These are phyloP conservation scores for Aethionema arabicum DNA, from an alignment of 345 rosid species.

Conservation along the genomic window DNA sequence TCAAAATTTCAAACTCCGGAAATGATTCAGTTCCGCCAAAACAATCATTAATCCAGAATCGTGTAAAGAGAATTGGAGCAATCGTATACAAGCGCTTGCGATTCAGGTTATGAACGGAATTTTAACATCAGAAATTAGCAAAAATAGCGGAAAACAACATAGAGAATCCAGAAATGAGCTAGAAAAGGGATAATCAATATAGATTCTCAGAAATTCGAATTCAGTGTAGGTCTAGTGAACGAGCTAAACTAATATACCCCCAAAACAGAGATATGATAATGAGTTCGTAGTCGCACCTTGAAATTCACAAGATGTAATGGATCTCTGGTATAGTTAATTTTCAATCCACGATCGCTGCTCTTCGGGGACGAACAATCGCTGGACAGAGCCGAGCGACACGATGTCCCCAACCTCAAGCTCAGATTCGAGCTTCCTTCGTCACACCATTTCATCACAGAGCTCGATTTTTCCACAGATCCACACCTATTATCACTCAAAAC, in stretches of 20 bases:
- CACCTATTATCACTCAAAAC: conserved; percentile 16
- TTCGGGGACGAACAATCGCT: conserved; percentile 42
- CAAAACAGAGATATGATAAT: conserved; percentile 23
- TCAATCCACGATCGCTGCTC: conserved; percentile 2
- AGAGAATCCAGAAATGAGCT: neutral
- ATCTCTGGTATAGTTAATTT: conserved; percentile 19
- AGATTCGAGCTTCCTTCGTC: conserved; percentile 41
- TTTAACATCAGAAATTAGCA: neutral
- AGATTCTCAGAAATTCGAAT: conserved; percentile 1
- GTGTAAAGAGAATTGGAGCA: neutral
- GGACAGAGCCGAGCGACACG: conserved; percentile 46
- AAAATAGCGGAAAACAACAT: conserved; percentile 4
- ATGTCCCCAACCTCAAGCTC: conserved; percentile 41
- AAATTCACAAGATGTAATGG: conserved; percentile 39
- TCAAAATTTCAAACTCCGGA: conserved; percentile 2
- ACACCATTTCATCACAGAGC: conserved; percentile 27
- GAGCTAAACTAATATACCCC: conserved; percentile 8
- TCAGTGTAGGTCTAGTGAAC: conserved; percentile 21
- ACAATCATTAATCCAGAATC: neutral
- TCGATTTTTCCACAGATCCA: conserved; percentile 25
- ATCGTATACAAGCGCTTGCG: conserved; percentile 1
- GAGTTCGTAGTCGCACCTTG: conserved; percentile 54
- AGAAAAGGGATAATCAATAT: neutral
- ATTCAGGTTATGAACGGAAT: conserved; percentile 3
- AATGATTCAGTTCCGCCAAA: neutral